Conservation (phyloP, 805 yeast species). For the Teunomyces funiuensis region DNA sequence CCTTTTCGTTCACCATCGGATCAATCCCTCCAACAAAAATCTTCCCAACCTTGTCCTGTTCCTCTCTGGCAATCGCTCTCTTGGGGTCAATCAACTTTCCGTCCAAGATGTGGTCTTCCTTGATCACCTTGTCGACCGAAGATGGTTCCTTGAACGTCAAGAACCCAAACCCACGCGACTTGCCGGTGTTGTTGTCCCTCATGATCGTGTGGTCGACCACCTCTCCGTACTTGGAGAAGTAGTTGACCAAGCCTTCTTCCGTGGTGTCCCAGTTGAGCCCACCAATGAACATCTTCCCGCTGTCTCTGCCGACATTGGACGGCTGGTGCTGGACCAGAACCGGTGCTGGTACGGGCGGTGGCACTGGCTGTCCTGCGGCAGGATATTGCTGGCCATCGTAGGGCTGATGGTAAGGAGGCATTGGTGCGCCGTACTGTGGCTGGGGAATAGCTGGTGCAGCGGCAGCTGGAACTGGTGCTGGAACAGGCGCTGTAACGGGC, state of each 20-base stretch:
- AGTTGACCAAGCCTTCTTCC: slow-evolving; percentile 78
- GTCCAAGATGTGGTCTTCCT: slow-evolving; percentile 83
- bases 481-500: not conserved
- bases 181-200: slow-evolving; percentile 85
- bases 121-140: slow-evolving; percentile 83
- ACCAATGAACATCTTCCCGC: slow-evolving; percentile 92
- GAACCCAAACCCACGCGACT: slow-evolving; percentile 94
- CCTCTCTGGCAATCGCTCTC: slow-evolving; percentile 95
- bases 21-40: slow-evolving; percentile 97
- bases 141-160: slow-evolving; percentile 79
- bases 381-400: slow-evolving; percentile 8
- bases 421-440: not conserved
- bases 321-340: slow-evolving; percentile 18
- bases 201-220: slow-evolving; percentile 86
- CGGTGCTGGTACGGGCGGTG: slow-evolving; percentile 13
- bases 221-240: slow-evolving; percentile 86
- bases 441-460: slow-evolving; percentile 5
- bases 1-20: slow-evolving; percentile 87
- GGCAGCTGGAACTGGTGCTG: slow-evolving; percentile 6
- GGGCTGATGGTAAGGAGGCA: slow-evolving; percentile 8
- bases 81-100: slow-evolving; percentile 97
- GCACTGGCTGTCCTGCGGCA: slow-evolving; percentile 10
- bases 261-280: slow-evolving; percentile 98
- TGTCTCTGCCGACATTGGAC: slow-evolving; percentile 50
- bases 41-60: slow-evolving; percentile 94